A percentile compares a stretch with the other conserved stretches of the same genome.
These are phyloP conservation scores for Apiospora aurea DNA, from an alignment of 2,329 filamentous ascomycete genomes.

Conservation along the genomic window DNA sequence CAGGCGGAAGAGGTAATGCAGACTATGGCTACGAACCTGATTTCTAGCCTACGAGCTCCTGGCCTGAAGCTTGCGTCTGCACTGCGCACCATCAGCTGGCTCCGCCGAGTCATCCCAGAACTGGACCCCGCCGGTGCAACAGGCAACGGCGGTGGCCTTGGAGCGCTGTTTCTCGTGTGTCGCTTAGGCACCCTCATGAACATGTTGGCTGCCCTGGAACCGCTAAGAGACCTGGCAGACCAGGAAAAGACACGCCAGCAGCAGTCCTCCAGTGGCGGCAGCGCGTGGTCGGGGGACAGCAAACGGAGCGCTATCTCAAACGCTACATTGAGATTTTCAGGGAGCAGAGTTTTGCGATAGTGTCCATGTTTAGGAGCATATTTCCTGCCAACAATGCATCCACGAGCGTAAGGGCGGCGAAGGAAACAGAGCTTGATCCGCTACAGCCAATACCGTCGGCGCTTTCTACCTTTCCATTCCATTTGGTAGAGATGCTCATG, in stretches of 20 bases:
- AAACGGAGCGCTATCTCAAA: constrained; percentile 93
- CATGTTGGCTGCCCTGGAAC: constrained; percentile 84
- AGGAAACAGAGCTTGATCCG: constrained; percentile 44
- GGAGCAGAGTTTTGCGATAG: constrained; percentile 94
- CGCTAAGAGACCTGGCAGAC: constrained; percentile 86
- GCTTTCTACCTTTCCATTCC: constrained; percentile 82
- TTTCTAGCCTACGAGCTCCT: constrained; percentile 77
- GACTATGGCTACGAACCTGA: constrained; percentile 84
- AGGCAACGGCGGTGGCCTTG: constrained; percentile 71
- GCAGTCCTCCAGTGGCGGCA: constrained; percentile 47
- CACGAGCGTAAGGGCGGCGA: constrained; percentile 30
- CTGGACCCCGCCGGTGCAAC: constrained; percentile 56
- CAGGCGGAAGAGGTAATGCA: constrained; percentile 90
- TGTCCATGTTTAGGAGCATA: constrained; percentile 92
- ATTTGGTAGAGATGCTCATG: constrained; percentile 81
- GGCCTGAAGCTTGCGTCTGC: constrained; percentile 87
- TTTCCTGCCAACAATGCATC: constrained; percentile 65
- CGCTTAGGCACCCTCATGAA: constrained; percentile 79
- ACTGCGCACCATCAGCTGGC: constrained; percentile 89
- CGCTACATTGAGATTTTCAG: constrained; percentile 97
- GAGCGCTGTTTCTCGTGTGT: constrained; percentile 86
- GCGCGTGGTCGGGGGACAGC: constrained; percentile 77
- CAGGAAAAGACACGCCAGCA: constrained; percentile 70
- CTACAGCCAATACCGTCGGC: constrained; percentile 75
- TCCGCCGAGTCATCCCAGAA: constrained; percentile 86